phyloP scores from a whole-genome alignment of 768 basidiomycete genomes.

The Amanita polypyramis region DNA sequence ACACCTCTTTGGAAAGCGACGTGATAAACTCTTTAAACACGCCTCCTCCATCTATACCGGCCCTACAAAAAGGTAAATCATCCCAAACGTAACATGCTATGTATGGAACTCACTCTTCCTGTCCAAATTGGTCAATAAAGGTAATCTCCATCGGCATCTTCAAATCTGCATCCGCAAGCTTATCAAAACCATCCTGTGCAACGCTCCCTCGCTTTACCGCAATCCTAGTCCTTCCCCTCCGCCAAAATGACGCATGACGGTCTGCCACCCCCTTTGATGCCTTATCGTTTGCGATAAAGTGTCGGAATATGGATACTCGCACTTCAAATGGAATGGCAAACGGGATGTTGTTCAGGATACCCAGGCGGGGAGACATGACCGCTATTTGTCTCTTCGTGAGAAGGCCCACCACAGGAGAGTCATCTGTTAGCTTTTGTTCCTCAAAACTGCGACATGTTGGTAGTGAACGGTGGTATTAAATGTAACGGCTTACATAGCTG shows the following conservation, averaged over 20 bases:
- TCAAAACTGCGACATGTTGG: slow-evolving; percentile 9
- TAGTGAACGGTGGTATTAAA: not conserved
- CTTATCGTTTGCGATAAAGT: slow-evolving; percentile 66
- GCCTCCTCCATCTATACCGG: slow-evolving; percentile 93
- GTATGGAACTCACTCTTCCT: slow-evolving; percentile 56
- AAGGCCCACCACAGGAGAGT: slow-evolving; percentile 10
- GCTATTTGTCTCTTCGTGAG: slow-evolving; percentile 63
- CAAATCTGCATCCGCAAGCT: slow-evolving; percentile 65
- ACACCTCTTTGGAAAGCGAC: slow-evolving; percentile 85
- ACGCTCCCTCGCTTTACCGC: slow-evolving; percentile 66
- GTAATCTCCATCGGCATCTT: slow-evolving; percentile 79
- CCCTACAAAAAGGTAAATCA: slow-evolving; percentile 27
- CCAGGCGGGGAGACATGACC: slow-evolving; percentile 74
- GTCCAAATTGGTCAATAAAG: slow-evolving; percentile 88
- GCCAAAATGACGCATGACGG: slow-evolving; percentile 8
- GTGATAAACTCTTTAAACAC: slow-evolving; percentile 98
- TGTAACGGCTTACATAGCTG: slow-evolving; percentile 54
- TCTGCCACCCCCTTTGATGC: slow-evolving; percentile 14
- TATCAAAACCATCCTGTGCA: slow-evolving; percentile 87
- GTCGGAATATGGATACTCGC: slow-evolving; percentile 83
- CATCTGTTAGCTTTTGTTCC: slow-evolving; percentile 10
- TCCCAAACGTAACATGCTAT: not conserved
- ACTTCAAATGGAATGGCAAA: slow-evolving; percentile 90
- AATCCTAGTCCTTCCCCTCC: slow-evolving; percentile 23
- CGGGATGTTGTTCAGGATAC: slow-evolving; percentile 90